A percentile compares a stretch with the other conserved stretches of the same genome.
Conservation (phyloP, 257 asterid species). For the Ajuga chamaepitys region DNA sequence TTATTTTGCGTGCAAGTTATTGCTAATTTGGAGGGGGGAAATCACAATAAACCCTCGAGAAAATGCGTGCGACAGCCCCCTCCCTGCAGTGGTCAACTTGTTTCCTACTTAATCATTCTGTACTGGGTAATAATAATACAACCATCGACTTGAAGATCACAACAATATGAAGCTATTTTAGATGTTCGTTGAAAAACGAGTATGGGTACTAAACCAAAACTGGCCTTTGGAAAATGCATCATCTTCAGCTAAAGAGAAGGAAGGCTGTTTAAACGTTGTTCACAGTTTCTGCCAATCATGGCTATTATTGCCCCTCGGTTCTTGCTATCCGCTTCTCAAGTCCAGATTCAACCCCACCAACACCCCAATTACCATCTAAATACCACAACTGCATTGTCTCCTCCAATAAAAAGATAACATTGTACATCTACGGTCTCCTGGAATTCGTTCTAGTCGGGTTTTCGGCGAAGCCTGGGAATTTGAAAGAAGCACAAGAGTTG, state of each 20-base stretch:
- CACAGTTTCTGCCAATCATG: conserved; percentile 6
- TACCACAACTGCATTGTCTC: conserved; percentile 15
- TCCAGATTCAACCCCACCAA: conserved; percentile 16
- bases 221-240: conserved; percentile 23
- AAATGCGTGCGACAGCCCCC: too few relatives aligned
- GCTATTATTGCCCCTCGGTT: conserved; percentile 4
- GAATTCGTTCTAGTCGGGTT: conserved; percentile 68
- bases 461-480: conserved; percentile 34
- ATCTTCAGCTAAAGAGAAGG: conserved; percentile 10
- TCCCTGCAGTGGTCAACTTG: too few relatives aligned
- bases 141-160: too few relatives aligned
- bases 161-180: too few relatives aligned
- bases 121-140: too few relatives aligned
- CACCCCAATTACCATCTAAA: conserved; percentile 6
- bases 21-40: too few relatives aligned
- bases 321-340: conserved; percentile 8
- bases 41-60: too few relatives aligned
- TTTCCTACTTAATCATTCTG: too few relatives aligned
- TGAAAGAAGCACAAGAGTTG: conserved; percentile 46
- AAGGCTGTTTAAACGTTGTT: background rate
- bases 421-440: conserved; percentile 51
- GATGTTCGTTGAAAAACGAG: background rate
- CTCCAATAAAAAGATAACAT: conserved; percentile 50
- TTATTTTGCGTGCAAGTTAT: too few relatives aligned
- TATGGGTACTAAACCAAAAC: background rate